Base-by-base conservation (phyloP, 2,329 filamentous ascomycete species). In the Trichoderma sp. region DNA sequence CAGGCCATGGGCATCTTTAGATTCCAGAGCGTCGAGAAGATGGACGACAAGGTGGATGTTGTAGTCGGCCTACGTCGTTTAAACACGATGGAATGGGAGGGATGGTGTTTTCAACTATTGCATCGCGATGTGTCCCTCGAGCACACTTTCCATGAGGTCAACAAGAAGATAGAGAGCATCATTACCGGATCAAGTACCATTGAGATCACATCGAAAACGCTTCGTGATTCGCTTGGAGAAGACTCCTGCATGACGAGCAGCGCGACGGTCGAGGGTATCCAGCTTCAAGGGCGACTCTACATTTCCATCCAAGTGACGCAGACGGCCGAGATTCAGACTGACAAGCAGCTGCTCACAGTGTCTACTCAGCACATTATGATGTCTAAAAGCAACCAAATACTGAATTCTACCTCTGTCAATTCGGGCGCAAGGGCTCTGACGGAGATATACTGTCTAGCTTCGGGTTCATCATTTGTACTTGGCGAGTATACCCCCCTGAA, bases 21-120 rank as follows among this genome's bases (percentile, higher is more conserved):
- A 6, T 71, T 71, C 15, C 70, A 71, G 32, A 71, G 55, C 20
- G 47, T 63, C 2, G n/a, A 57, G 13, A 61, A 63, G n/a, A 23
- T 23, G n/a, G 43, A 68, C 12, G 70, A 71, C 20, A 53, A 68
- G 23, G 64, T 71, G 17, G 64, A 71, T 36, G 70, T 71, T 13
- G 70, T 71, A 9, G 70, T 71, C 30, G 70, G 70, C 7, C 6
- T 68, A 23, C 64, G 64, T 23, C 64, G 70, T 6, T 50, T 69
- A n/a, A 71, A 71, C 26, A 23, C 70, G 4, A 71, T 71, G 70
- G 70, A 68, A 26, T 71, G 70, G 70, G 64, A 71, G 11, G 70
- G 70, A 11, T 71, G 70, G 70, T 71, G 70, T 32, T 71, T 71
- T 7, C 70, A 71, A 43, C 4, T 62, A 17, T 61, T 32, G 17